Base-by-base conservation (phyloP, 202 grass and related monocot species). In the Setaria italica region DNA sequence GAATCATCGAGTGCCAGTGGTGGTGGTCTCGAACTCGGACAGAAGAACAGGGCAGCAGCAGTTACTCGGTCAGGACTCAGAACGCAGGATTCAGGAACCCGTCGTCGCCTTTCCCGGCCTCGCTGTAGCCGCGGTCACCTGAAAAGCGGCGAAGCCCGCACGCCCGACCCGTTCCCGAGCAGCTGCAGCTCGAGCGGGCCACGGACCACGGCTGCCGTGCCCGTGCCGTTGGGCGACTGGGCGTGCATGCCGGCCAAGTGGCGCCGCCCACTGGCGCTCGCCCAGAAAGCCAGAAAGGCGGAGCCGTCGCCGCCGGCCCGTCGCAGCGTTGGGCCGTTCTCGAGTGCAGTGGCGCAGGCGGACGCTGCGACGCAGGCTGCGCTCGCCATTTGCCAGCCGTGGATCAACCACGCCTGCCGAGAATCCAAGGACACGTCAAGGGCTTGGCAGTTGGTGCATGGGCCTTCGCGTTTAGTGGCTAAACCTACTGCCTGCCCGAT, bases 191-290 rank as follows among this genome's bases (percentile, higher is more conserved):
- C 59, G 3, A 56, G 54, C 54, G 4, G 35, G 35, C 35, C 17
- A 67, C 43, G 8, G 35, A 37, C 51, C 29, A 10, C 6, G 60
- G 41, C 29, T 21, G 42, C 79, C n/a, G 72, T 21, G 84, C 67
- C 80, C 25, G 72, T 25, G 85, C 68, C 77, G 79, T 70, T 56
- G 48, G n/a, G 68, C 47, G 34, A 65, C 57, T 56, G 48, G n/a
- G 68, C 47, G 34, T 66, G 82, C 87, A 81, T 80, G 82, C 69
- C 6, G 54, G 60, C 76, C 87, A 84, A 80, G 77, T 84, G 86
- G 47, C 80, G 67, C 3, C 35, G 57, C 10, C 14, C 53, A 47
- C 33, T 10, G 19, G 29, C 1, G 2, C 60, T 59, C 2, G n/a
- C 69, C 76, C 13, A 55, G 80, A 70, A 72, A 72, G 65, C 71